A percentile compares a stretch with the other conserved stretches of the same genome.
Evolutionary conservation across 2,329 filamentous ascomycete genomes (phyloP).

Genomic region (Fusarium ambrosium): DNA sequence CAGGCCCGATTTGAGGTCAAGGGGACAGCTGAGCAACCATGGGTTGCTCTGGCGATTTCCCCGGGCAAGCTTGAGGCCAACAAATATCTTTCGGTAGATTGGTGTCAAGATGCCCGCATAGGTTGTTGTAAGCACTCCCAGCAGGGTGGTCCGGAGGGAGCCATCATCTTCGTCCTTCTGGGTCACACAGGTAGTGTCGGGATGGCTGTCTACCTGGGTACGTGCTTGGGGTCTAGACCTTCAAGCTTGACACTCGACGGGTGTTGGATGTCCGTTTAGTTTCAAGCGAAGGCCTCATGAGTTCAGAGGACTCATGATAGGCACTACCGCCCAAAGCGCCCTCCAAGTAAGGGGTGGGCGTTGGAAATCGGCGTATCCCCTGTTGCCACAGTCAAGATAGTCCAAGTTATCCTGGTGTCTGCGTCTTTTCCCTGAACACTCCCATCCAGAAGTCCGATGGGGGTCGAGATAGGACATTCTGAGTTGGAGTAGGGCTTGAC

Average conservation of each 20-base stretch:
- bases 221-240: neutral
- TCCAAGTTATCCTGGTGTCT: neutral
- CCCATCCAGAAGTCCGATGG: neutral
- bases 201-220: slow-evolving; percentile 1
- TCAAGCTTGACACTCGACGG: neutral
- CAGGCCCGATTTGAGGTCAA: slow-evolving; percentile 32
- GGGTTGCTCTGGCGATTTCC: slow-evolving; percentile 7
- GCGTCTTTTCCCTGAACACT: neutral
- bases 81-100: neutral
- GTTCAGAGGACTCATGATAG: neutral
- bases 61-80: neutral
- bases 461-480: neutral
- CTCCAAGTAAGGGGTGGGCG: neutral
- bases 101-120: neutral
- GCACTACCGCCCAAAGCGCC: no score
- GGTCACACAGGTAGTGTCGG: neutral
- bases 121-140: slow-evolving; percentile 3
- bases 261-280: neutral
- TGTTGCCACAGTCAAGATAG: neutral
- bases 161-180: neutral
- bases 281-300: neutral
- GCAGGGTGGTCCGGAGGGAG: neutral
- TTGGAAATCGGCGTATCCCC: neutral
- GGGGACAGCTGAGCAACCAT: slow-evolving; percentile 21
- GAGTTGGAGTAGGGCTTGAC: neutral